phyloP scores from a whole-genome alignment of 1,284 basidiomycete species.

The Leccinum subfulvum region DNA sequence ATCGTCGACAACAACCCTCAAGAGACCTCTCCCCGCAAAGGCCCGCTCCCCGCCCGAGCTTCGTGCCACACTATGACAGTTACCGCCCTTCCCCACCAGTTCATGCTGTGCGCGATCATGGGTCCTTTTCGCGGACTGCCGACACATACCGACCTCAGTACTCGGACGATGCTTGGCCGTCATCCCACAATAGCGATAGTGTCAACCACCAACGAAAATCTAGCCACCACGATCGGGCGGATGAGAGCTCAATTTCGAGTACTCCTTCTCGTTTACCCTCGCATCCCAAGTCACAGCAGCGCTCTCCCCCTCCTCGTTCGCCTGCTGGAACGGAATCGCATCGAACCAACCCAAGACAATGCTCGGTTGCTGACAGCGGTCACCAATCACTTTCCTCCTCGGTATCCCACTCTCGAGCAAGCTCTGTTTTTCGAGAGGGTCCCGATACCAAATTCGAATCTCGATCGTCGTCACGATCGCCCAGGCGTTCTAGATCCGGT shows the following conservation, averaged over 20 bases:
- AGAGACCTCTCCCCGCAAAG: conserved; percentile 39
- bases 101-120: conserved; percentile 33
- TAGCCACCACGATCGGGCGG: conserved; percentile 23
- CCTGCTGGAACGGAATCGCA: conserved; percentile 10
- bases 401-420: conserved; percentile 23
- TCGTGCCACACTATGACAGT: conserved; percentile 36
- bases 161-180: conserved; percentile 27
- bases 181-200: conserved; percentile 23
- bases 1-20: conserved; percentile 33
- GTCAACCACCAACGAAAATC: conserved; percentile 17
- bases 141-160: conserved; percentile 43
- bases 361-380: conserved; percentile 9
- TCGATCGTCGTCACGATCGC: conserved; percentile 40
- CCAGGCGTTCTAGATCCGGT: conserved; percentile 34
- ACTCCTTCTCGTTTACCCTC: conserved; percentile 30
- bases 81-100: conserved; percentile 40
- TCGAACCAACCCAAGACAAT: conserved; percentile 4
- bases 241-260: conserved; percentile 37
- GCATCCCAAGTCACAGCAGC: conserved; percentile 18
- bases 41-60: conserved; percentile 28
- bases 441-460: conserved; percentile 31
- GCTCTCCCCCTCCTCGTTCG: conserved; percentile 24
- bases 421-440: conserved; percentile 28
- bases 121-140: conserved; percentile 34
- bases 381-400: conserved; percentile 19